Evolutionary conservation across 768 basidiomycete species (phyloP).

Genomic region (Psilocybe cubensis): DNA sequence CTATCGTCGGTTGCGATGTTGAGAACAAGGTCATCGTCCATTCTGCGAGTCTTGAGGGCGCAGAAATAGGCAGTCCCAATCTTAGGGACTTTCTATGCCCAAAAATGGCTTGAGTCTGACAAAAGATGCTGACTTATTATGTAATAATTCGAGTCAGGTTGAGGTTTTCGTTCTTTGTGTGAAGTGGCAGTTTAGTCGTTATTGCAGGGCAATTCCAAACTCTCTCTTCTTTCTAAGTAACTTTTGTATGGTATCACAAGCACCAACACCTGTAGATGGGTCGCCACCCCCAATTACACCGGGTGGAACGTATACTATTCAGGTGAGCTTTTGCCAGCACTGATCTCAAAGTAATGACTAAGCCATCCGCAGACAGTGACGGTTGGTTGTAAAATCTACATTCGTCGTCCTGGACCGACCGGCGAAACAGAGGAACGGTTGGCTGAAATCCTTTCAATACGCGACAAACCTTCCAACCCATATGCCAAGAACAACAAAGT

Average conservation of each 20-base stretch:
- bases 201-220: not conserved
- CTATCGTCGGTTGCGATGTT: constrained; percentile 58
- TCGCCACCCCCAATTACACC: constrained; percentile 68
- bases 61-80: not conserved
- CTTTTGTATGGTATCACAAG: constrained; percentile 40
- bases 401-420: constrained; percentile 76
- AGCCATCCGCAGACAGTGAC: constrained; percentile 62
- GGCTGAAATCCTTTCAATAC: constrained; percentile 94
- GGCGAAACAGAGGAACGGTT: constrained; percentile 86
- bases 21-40: constrained; percentile 79
- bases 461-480: constrained; percentile 76
- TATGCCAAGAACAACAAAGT: constrained; percentile 53
- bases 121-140: constrained; percentile 17
- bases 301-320: constrained; percentile 77
- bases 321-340: constrained; percentile 49
- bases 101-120: not conserved
- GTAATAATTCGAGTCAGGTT: constrained; percentile 31
- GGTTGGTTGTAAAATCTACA: constrained; percentile 96
- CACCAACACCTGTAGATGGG: constrained; percentile 42
- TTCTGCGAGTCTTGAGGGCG: constrained; percentile 23
- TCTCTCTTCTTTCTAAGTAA: constrained; percentile 5
- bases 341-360: constrained; percentile 31
- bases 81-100: constrained; percentile 3
- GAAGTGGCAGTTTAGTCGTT: not conserved
- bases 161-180: constrained; percentile 16